phyloP scores from a whole-genome alignment of 2,329 filamentous ascomycete species.

The Pseudopithomyces maydicus region DNA sequence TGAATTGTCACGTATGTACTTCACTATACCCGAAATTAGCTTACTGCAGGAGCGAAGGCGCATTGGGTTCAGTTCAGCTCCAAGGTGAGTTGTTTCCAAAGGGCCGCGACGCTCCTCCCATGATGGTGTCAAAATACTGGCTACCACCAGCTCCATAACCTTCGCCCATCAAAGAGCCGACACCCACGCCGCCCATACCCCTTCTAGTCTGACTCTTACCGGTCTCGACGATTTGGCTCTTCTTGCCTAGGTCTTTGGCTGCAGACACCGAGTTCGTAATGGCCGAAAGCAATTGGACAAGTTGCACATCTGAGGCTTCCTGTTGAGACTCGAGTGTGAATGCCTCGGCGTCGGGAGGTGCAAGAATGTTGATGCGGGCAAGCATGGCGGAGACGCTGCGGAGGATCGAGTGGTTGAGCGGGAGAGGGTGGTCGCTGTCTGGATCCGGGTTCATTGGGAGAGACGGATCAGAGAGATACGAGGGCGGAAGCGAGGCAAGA shows the following conservation, averaged over 20 bases:
- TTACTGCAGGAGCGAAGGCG: neutral
- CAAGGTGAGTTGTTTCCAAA: constrained; percentile 23
- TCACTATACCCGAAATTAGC: neutral
- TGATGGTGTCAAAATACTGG: constrained; percentile 28
- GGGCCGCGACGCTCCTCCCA: constrained; percentile 19
- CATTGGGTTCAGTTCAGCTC: constrained; percentile 7
- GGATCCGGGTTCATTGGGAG: constrained; percentile 39
- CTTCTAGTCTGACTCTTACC: constrained; percentile 43
- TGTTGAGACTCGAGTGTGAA: constrained; percentile 74
- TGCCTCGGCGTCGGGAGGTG: constrained; percentile 68
- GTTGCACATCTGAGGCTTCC: constrained; percentile 82
- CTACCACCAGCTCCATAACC: constrained; percentile 18
- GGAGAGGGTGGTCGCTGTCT: constrained; percentile 31
- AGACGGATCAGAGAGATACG: constrained; percentile 60
- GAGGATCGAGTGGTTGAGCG: constrained; percentile 71
- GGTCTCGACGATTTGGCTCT: constrained; percentile 60
- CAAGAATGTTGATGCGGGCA: constrained; percentile 79
- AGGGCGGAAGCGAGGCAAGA: constrained; percentile 72
- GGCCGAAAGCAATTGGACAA: constrained; percentile 75
- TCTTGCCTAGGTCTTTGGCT: constrained; percentile 75
- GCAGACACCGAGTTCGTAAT: constrained; percentile 75
- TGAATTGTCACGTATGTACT: neutral
- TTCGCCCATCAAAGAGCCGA: constrained; percentile 19
- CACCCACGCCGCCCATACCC: constrained; percentile 14
- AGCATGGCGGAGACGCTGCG: constrained; percentile 88